phyloP scores from a whole-genome alignment of 257 asterid species.

The Solanum habrochaites region DNA sequence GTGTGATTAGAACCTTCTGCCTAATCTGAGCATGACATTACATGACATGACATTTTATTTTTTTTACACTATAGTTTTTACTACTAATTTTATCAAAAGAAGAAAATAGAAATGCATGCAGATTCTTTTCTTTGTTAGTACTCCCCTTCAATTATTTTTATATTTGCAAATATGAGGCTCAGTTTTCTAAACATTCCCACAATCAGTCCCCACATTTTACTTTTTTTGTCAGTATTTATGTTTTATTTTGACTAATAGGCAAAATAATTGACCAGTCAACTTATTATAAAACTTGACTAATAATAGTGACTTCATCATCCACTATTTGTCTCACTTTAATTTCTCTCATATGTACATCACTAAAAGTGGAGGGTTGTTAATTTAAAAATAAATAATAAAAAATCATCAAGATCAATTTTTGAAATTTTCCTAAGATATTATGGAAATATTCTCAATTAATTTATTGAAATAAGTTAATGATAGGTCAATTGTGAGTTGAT shows the following conservation, averaged over 20 bases:
- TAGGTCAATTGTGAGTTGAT: background rate
- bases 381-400: background rate
- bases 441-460: background rate
- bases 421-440: background rate
- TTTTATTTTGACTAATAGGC: slow-evolving; percentile 18
- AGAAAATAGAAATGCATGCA: slow-evolving; percentile 1
- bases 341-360: background rate
- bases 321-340: slow-evolving; percentile 19
- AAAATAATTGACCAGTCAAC: slow-evolving; percentile 49
- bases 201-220: slow-evolving; percentile 22
- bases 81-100: background rate
- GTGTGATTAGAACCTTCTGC: background rate
- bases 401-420: background rate
- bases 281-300: slow-evolving; percentile 11
- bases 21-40: background rate
- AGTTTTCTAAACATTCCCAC: slow-evolving; percentile 13
- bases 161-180: slow-evolving; percentile 15
- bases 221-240: slow-evolving; percentile 11
- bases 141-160: background rate
- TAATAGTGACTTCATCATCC: slow-evolving; percentile 7
- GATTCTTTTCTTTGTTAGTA: slow-evolving; percentile 40
- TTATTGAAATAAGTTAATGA: background rate
- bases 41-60: background rate
- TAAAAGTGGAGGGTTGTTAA: background rate
- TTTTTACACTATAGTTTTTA: background rate